Evolutionary conservation across 179 eudicot genomes (phyloP), one percentile per base, ranked within the genome.

Genomic region (Beta macrorhiza): DNA sequence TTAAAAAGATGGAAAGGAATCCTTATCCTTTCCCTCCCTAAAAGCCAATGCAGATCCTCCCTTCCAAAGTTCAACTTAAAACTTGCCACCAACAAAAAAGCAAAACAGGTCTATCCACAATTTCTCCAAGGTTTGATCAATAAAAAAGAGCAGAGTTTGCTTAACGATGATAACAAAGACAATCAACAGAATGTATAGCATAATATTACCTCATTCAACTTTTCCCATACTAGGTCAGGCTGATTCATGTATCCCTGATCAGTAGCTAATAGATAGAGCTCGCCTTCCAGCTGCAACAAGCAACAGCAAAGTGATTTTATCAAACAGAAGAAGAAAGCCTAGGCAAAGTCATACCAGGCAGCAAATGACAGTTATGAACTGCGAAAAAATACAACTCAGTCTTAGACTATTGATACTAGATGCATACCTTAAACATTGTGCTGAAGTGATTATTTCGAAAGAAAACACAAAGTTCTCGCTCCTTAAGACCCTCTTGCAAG

Each of bases 401-500:
- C 5, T 72, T 45, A 68, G 17, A 17, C 47, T 65, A 29, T 7
- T 22, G 53, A 53, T 80, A 19, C 25, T n/a, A 72, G 42, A 73
- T 75, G 82, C 80, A 67, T 42, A 95, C 98, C 98, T 95, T 95
- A 80, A 92, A 95, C 97, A 95, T 95, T 61, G 98, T 93, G 87
- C 90, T 92, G 86, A 95, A 95, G 89, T 95, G 98, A 88, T 95
- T 95, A 89, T 95, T 95, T 73, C 98, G 92, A 85, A 95, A 95
- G 77, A 95, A 95, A 53, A 95, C 98, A 85, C 98, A 93, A 72
- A 95, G 95, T 78, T 92, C 97, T 10, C 93, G 86, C 69, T 95
- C 98, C 63, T 92, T 91, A 53, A 95, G 88, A 79, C 90, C 90
- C 1, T 88, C 98, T 91, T 85, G 97, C 87, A 95, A 90, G 85